phyloP scores from a whole-genome alignment of 1,284 basidiomycete species.

The Coniophora puteana region DNA sequence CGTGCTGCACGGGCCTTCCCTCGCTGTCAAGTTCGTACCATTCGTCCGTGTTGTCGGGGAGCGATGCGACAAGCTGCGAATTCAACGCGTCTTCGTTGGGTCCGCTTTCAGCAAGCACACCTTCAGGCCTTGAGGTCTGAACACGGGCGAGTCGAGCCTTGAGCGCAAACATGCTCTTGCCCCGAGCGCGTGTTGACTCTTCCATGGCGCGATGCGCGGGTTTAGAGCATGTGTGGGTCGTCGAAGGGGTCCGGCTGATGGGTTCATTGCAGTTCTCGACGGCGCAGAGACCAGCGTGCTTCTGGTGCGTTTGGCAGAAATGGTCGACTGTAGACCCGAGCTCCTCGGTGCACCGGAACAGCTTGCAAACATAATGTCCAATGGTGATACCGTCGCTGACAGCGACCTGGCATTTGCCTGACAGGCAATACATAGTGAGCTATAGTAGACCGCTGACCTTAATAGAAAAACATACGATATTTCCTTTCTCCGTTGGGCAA shows the following conservation, averaged over 20 bases:
- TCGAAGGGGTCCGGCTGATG: too few relatives aligned
- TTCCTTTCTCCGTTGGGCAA: background rate
- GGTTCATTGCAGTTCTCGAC: background rate
- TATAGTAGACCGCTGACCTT: too few relatives aligned
- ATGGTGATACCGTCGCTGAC: too few relatives aligned
- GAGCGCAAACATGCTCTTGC: background rate
- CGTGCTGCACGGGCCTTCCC: slow-evolving; percentile 1
- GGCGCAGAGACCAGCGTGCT: background rate
- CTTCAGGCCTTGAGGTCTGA: background rate
- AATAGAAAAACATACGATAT: background rate
- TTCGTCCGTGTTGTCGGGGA: background rate
- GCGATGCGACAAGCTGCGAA: background rate
- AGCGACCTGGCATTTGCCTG: too few relatives aligned
- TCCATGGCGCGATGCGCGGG: too few relatives aligned
- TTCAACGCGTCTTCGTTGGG: too few relatives aligned
- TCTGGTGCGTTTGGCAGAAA: background rate
- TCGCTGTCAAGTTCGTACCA: background rate
- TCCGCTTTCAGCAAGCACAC: too few relatives aligned
- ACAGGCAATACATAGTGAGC: too few relatives aligned
- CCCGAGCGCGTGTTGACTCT: too few relatives aligned
- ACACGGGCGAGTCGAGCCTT: background rate
- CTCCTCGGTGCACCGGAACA: background rate
- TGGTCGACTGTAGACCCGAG: background rate
- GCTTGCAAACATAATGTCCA: background rate
- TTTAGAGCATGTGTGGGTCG: too few relatives aligned